phyloP scores from a whole-genome alignment of 495 filamentous ascomycete species.

The Tetracladium setigerum region DNA sequence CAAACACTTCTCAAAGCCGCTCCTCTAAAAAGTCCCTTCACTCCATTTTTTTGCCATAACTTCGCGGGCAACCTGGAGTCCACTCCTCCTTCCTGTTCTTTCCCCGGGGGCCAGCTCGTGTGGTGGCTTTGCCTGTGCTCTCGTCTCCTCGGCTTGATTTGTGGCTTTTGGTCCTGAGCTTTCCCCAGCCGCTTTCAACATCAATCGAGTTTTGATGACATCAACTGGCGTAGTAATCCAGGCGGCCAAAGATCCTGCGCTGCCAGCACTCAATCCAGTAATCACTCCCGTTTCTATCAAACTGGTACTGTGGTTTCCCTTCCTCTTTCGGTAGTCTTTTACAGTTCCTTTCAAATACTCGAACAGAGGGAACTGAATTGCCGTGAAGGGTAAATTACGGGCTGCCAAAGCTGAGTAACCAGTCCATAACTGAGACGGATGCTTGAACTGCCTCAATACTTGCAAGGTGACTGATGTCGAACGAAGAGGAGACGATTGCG shows the following conservation, averaged over 20 bases:
- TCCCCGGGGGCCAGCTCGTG: slow-evolving; percentile 22
- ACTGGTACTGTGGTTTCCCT: slow-evolving; percentile 10
- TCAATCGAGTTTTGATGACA: slow-evolving; percentile 78
- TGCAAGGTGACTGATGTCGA: slow-evolving; percentile 35
- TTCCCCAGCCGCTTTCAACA: slow-evolving; percentile 41
- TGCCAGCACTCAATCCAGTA: slow-evolving; percentile 61
- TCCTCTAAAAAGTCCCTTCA: slow-evolving; percentile 71
- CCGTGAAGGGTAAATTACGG: slow-evolving; percentile 79
- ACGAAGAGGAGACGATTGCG: slow-evolving; percentile 11
- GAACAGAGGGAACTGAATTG: slow-evolving; percentile 82
- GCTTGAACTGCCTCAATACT: slow-evolving; percentile 45
- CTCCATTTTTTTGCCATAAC: slow-evolving; percentile 55
- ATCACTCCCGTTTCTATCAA: slow-evolving; percentile 56
- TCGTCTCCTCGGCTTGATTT: slow-evolving; percentile 17
- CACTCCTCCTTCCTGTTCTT: slow-evolving; percentile 28
- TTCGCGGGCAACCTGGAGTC: slow-evolving; percentile 50
- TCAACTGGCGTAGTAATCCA: slow-evolving; percentile 74
- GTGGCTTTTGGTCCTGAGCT: slow-evolving; percentile 17
- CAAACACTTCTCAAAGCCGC: slow-evolving; percentile 66
- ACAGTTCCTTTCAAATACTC: slow-evolving; percentile 49
- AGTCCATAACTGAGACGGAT: slow-evolving; percentile 57
- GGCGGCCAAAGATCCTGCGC: slow-evolving; percentile 62
- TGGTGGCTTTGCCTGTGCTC: slow-evolving; percentile 13
- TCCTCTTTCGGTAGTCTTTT: slow-evolving; percentile 25
- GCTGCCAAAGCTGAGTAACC: slow-evolving; percentile 76